Evolutionary conservation across 2,329 filamentous ascomycete genomes (phyloP), one percentile per base, ranked within the genome.

Genomic region (Saccharata proteae): DNA sequence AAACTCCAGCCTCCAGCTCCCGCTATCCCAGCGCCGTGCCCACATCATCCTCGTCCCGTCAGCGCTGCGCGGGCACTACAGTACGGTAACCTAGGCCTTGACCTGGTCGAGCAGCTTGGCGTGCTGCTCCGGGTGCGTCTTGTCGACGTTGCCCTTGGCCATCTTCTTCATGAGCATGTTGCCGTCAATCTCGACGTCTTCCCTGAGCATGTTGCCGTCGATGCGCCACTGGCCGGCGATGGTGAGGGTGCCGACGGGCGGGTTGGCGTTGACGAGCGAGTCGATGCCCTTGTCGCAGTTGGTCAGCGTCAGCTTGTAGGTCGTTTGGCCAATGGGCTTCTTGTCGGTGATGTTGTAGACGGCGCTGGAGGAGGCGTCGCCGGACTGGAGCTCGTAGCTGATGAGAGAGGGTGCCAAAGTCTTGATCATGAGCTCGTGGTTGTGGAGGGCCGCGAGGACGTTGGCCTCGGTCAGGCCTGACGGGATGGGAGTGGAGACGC

Each of bases 161-260:
- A 59, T 52, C 44, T 54, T 56, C 49, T 57, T 58, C 49, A 55
- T 55, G 47, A 58, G 48, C 21, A 57, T 55, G 31, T 59, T 57
- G 4, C 51, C 54, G 21, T 59, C 55, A 29, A 59, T 56, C n/a
- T 55, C 49, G 2, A 58, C 51, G 15, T 57, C 52, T 41, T 59
- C 55, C 15, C 38, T 43, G 20, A 58, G 35, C 35, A 42, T 32
- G 16, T 48, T 51, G 16, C 42, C 42, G 4, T n/a, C 33, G 2
- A 57, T 48, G 15, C 55, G 44, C 54, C 55, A 58, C 37, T 54
- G 50, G 12, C 52, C 52, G 4, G 47, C 43, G 30, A 59, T 58
- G 29, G 47, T 54, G 23, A 59, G 48, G 13, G 46, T 42, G 32
- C 55, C 55, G 16, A 56, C 48, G 1, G 52, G 54, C 4, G 55